A percentile compares a stretch with the other conserved stretches of the same genome.
Conservation (phyloP, 2,329 filamentous ascomycete genomes). For the Zymoseptoria tritici region DNA sequence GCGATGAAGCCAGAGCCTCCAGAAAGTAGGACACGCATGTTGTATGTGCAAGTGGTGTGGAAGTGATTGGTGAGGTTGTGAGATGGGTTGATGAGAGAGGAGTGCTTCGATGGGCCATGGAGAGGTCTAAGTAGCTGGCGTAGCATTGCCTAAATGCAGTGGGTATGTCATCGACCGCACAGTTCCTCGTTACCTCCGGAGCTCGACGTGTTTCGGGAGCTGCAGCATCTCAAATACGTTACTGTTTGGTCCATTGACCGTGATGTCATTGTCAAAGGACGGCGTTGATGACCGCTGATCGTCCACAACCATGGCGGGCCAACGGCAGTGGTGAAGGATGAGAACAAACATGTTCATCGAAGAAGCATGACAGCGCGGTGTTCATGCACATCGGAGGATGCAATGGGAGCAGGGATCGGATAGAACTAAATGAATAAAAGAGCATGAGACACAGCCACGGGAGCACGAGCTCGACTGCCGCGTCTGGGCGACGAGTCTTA, state of each 20-base stretch:
- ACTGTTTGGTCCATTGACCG: background rate
- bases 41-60: conserved; percentile 2
- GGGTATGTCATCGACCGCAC: background rate
- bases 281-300: background rate
- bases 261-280: background rate
- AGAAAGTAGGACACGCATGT: conserved; percentile 31
- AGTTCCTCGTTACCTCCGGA: background rate
- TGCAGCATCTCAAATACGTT: background rate
- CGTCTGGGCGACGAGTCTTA: no score
- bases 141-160: background rate
- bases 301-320: background rate
- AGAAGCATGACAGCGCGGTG: background rate
- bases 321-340: background rate
- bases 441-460: no score
- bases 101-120: background rate
- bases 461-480: no score
- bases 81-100: background rate
- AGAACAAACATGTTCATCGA: background rate
- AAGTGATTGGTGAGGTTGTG: conserved; percentile 1
- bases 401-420: no score
- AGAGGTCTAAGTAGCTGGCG: background rate
- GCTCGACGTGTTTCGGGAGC: background rate
- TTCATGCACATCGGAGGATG: no score
- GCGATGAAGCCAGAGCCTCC: conserved; percentile 59
- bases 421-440: no score